Evolutionary conservation across 208 protist species (phyloP), one percentile per base, ranked within the genome.

Genomic region (Crithidia expoeki): DNA sequence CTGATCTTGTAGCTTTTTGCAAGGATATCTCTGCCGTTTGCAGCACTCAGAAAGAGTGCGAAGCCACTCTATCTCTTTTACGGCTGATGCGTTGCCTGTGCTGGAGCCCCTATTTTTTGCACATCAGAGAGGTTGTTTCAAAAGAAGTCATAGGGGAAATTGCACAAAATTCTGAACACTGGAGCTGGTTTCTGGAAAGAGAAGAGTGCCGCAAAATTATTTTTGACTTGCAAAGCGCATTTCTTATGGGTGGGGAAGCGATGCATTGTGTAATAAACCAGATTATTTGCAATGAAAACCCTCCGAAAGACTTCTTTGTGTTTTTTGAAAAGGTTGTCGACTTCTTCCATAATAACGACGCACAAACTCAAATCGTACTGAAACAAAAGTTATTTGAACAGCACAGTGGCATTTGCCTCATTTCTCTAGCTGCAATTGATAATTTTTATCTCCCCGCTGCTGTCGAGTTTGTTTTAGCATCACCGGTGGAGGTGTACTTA

Each of bases 1-100:
- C n/a, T 0, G 49, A 77, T 21, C 49, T 77, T 16, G 21, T 57
- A 16, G 19, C 3, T 21, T 72, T 72, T 53, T 77, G 72, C 34
- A 19, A 55, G 7, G 33, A 34, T 16, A 49, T 36, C 1, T 57
- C 12, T n/a, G 10, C 33, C 0, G 6, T 21, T 32, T 46, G 42
- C 42, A 21, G 47, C 49, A 42, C 2, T 3, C 0, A 2, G 7
- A 10, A 67, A 17, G 33, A 67, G 19, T n/a, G 33, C 2, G 33
- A 17, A 21, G 12, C 47, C 17, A 11, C 57, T 42, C 47, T 32
- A 7, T 55, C 47, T 19, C 2, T 67, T 55, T 44, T 67, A 19
- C 46, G 61, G 28, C 61, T 67, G 44, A 16, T 67, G 19, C 61
- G 47, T 7, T 57, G 27, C 7, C 30, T 67, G 28, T 44, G 27